Percentiles rank a stretch among this genome's conserved stretches.
Evolutionary conservation across 2,329 filamentous ascomycete genomes (phyloP).

Genomic region (Pezicula carpinea): DNA sequence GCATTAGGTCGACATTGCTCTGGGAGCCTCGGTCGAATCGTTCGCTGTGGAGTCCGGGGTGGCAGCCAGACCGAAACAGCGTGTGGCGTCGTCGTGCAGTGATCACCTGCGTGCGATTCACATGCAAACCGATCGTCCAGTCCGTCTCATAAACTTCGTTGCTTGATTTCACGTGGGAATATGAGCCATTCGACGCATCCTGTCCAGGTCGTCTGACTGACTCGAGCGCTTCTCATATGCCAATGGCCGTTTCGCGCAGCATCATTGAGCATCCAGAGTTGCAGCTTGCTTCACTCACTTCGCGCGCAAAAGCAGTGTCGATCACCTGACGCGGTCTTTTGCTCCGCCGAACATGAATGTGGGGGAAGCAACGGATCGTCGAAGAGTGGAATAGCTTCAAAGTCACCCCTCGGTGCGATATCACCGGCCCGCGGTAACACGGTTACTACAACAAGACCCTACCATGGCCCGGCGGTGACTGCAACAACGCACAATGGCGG

Average conservation of each 20-base stretch:
- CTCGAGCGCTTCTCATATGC: neutral
- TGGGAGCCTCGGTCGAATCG: too few relatives aligned
- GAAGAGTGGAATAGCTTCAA: too few relatives aligned
- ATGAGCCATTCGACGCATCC: neutral
- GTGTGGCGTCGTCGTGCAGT: neutral
- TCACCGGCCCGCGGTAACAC: too few relatives aligned
- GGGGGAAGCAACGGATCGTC: too few relatives aligned
- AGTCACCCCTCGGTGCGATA: too few relatives aligned
- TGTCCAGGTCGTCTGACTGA: neutral
- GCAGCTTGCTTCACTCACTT: neutral
- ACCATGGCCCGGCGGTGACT: neutral
- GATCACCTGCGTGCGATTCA: neutral
- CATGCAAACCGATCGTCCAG: neutral
- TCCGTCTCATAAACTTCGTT: neutral
- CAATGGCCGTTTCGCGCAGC: neutral
- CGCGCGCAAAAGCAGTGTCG: neutral
- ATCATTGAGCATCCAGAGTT: neutral
- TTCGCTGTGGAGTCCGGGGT: too few relatives aligned
- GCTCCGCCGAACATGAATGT: neutral
- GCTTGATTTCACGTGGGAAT: neutral
- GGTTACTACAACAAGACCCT: neutral
- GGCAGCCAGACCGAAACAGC: neutral
- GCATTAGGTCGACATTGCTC: too few relatives aligned
- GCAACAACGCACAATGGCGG: neutral
- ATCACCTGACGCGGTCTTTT: neutral